A percentile compares a stretch with the other conserved stretches of the same genome.
Evolutionary conservation across 164 flowering plant species (phyloP).

Genomic region (Piper longum): DNA sequence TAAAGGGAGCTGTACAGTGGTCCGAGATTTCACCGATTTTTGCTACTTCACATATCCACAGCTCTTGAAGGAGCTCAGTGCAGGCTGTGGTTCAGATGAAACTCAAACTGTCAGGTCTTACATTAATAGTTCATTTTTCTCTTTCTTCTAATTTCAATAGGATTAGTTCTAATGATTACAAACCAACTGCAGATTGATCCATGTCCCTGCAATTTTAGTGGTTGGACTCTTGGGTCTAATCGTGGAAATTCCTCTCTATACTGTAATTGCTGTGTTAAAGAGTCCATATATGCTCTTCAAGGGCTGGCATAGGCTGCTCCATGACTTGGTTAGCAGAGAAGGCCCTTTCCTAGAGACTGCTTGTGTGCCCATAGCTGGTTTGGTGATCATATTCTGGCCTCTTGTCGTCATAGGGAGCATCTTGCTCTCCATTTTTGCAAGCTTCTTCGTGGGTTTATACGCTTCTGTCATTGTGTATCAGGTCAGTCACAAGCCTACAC

Average conservation of each 20-base stretch:
- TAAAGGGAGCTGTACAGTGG: slow-evolving; percentile 75
- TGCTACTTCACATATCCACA: slow-evolving; percentile 69
- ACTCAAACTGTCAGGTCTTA: slow-evolving; percentile 52
- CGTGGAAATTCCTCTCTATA: slow-evolving; percentile 71
- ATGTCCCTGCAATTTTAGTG: slow-evolving; percentile 61
- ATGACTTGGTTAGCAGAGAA: slow-evolving; percentile 74
- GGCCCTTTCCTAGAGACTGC: slow-evolving; percentile 37
- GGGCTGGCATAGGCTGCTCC: slow-evolving; percentile 70
- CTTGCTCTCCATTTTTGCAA: slow-evolving; percentile 47
- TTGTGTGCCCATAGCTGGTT: slow-evolving; percentile 81
- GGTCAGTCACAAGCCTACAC: slow-evolving; percentile 20
- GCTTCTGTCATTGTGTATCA: slow-evolving; percentile 72
- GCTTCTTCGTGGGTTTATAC: slow-evolving; percentile 70
- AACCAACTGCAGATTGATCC: slow-evolving; percentile 43
- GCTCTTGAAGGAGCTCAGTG: slow-evolving; percentile 62
- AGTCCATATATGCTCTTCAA: slow-evolving; percentile 83
- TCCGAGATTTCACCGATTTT: slow-evolving; percentile 68
- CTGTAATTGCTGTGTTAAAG: slow-evolving; percentile 65
- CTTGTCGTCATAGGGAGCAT: slow-evolving; percentile 66
- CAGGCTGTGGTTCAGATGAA: slow-evolving; percentile 24
- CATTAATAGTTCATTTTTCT: too few relatives aligned
- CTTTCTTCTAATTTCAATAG: too few relatives aligned
- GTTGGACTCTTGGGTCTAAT: slow-evolving; percentile 67
- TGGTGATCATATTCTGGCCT: slow-evolving; percentile 88
- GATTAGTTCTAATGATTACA: too few relatives aligned